phyloP scores from a whole-genome alignment of 495 filamentous ascomycete genomes.

The Usnea hakonensis region DNA sequence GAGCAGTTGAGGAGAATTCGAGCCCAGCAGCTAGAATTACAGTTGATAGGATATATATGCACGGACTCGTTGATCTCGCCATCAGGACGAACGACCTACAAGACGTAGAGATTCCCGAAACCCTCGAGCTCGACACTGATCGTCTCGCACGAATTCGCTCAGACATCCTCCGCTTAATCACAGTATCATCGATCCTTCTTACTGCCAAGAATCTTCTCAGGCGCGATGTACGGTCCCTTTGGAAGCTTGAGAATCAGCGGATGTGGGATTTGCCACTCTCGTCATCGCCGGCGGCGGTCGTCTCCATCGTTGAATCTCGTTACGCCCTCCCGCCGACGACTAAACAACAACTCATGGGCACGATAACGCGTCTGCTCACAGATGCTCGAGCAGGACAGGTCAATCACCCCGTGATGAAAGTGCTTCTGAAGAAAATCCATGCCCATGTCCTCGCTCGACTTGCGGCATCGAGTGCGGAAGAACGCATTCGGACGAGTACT shows the following conservation, averaged over 20 bases:
- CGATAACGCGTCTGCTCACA: conserved; percentile 49
- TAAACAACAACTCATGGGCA: conserved; percentile 38
- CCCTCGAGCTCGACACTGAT: conserved; percentile 68
- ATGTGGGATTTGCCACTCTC: conserved; percentile 54
- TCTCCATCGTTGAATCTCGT: conserved; percentile 69
- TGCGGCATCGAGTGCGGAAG: conserved; percentile 64
- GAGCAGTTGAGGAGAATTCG: conserved; percentile 62
- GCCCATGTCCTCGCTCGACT: conserved; percentile 71
- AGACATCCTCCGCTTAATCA: conserved; percentile 65
- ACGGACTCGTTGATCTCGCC: conserved; percentile 58
- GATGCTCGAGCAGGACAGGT: conserved; percentile 32
- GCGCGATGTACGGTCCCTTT: conserved; percentile 80
- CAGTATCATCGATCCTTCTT: conserved; percentile 72
- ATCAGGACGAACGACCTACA: conserved; percentile 52
- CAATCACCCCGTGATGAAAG: conserved; percentile 34
- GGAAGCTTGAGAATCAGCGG: conserved; percentile 78
- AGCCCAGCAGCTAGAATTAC: conserved; percentile 47
- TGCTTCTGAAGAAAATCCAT: conserved; percentile 26
- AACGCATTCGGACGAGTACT: conserved; percentile 71
- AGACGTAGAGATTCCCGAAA: conserved; percentile 66
- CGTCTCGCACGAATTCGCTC: conserved; percentile 61
- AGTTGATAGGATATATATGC: conserved; percentile 69
- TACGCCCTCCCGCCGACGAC: conserved; percentile 63
- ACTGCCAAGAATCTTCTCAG: conserved; percentile 94
- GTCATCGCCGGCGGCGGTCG: conserved; percentile 56